These are phyloP conservation scores for Schwanniomyces occidentalis DNA, from an alignment of 805 yeast genomes.

Conservation along the genomic window DNA sequence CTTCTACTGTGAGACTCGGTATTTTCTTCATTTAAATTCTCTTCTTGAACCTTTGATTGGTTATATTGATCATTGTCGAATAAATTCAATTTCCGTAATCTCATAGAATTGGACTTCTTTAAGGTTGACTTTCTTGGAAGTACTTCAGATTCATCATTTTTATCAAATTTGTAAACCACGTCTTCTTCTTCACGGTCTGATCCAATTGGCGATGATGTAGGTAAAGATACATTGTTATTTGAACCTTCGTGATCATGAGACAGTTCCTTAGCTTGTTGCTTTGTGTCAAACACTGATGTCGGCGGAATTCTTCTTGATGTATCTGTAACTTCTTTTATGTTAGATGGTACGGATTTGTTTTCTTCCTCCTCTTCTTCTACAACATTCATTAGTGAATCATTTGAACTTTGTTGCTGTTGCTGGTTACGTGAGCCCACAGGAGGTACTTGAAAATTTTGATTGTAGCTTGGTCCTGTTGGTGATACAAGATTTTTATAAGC, in stretches of 20 bases:
- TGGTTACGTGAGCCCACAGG: constrained; percentile 1
- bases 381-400: constrained; percentile 35
- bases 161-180: constrained; percentile 31
- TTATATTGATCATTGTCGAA: constrained; percentile 21
- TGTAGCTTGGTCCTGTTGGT: not conserved
- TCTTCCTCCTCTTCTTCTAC: constrained; percentile 38
- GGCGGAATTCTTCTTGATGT: constrained; percentile 2
- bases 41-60: not conserved
- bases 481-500: constrained; percentile 1
- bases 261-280: no score
- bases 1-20: no score
- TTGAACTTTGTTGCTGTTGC: constrained; percentile 16
- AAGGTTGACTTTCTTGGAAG: constrained; percentile 41
- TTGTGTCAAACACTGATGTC: no score
- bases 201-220: no score
- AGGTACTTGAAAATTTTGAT: not conserved
- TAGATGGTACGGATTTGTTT: constrained; percentile 2
- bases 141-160: constrained; percentile 23
- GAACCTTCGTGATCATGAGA: no score
- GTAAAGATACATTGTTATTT: no score
- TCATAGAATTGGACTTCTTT: constrained; percentile 41
- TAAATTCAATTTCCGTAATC: constrained; percentile 40
- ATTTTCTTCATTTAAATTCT: not conserved
- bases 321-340: not conserved
- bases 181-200: constrained; percentile 30